Evolutionary conservation across 2,329 filamentous ascomycete species (phyloP), one percentile per base, ranked within the genome.

Genomic region (Paecilomyces sp.): DNA sequence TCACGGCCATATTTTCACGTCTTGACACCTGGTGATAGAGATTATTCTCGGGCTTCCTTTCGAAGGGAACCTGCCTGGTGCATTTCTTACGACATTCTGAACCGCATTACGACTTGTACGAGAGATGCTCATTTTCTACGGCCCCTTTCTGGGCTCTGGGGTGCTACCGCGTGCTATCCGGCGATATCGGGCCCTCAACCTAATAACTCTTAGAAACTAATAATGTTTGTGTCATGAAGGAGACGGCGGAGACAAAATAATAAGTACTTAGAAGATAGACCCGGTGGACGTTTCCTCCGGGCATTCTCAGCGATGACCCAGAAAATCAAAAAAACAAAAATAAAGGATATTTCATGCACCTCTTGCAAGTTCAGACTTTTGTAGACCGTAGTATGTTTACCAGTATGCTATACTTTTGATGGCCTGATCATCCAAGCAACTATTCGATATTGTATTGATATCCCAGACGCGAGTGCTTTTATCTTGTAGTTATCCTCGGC

Each of bases 221-320:
- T 47, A 53, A 53, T 53, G 51, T 13, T 30, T 53, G 22, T 30
- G 28, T 51, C 25, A n/a, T 41, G 55, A 56, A 41, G 54, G 54
- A 22, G 24, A 53, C 13, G 24, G 51, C 2, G 51, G 51, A 30
- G 28, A 53, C 13, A 53, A 15, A 53, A 53, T 25, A 53, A 53
- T 53, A 53, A 24, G 51, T 53, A 28, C 25, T 6, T 28, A 53
- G 18, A 53, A 53, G 24, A 53, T 53, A 53, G 51, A 53, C 22
- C 22, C 51, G 51, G 51, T 53, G 50, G 50, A 53, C 28, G 13
- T 25, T 53, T 53, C 22, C 51, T 24, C 51, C 11, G 28, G 41
- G 41, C 25, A 56, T 41, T 33, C 41, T 56, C 55, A 56, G 55
- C 55, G 25, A 41, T 41, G 55, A 54, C 28, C 18, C 30, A 56